Conservation (phyloP, 805 yeast species). For the Debaryomyces tyrocola region DNA sequence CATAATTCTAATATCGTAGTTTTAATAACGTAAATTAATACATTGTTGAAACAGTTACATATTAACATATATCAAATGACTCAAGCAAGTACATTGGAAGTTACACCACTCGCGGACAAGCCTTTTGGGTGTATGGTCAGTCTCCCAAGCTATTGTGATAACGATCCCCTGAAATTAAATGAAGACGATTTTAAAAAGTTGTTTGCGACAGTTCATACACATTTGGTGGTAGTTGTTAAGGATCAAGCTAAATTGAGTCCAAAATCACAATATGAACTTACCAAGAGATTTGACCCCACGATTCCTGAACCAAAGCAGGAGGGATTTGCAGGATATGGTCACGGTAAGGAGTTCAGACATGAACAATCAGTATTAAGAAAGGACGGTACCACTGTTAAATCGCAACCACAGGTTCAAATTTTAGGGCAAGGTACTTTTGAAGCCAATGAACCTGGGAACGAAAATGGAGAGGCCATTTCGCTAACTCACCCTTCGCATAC, state of each 20-base stretch:
- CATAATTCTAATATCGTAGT: no score
- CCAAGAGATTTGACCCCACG: slow-evolving; percentile 77
- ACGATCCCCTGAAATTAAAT: slow-evolving; percentile 68
- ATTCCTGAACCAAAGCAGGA: slow-evolving; percentile 40
- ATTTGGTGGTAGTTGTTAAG: slow-evolving; percentile 76
- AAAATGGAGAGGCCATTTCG: slow-evolving; percentile 57
- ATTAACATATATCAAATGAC: neutral
- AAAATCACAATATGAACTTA: slow-evolving; percentile 70
- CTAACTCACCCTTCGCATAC: slow-evolving; percentile 85
- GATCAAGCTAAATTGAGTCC: slow-evolving; percentile 69
- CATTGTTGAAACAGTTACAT: no score
- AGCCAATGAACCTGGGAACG: slow-evolving; percentile 54
- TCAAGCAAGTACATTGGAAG: slow-evolving; percentile 7
- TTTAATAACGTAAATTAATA: no score
- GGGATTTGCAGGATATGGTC: slow-evolving; percentile 68
- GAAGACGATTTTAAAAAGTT: slow-evolving; percentile 65
- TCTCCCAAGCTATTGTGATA: slow-evolving; percentile 62
- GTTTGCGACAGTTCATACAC: slow-evolving; percentile 61
- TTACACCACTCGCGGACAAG: slow-evolving; percentile 47
- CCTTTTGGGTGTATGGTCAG: slow-evolving; percentile 70
- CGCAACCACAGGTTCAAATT: slow-evolving; percentile 87
- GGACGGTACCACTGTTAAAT: slow-evolving; percentile 78
- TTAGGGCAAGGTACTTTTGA: slow-evolving; percentile 78
- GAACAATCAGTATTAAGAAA: slow-evolving; percentile 64
- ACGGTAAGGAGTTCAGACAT: slow-evolving; percentile 67